Evolutionary conservation across 2,329 filamentous ascomycete genomes (phyloP).

Genomic region (Calonectria crousiana): DNA sequence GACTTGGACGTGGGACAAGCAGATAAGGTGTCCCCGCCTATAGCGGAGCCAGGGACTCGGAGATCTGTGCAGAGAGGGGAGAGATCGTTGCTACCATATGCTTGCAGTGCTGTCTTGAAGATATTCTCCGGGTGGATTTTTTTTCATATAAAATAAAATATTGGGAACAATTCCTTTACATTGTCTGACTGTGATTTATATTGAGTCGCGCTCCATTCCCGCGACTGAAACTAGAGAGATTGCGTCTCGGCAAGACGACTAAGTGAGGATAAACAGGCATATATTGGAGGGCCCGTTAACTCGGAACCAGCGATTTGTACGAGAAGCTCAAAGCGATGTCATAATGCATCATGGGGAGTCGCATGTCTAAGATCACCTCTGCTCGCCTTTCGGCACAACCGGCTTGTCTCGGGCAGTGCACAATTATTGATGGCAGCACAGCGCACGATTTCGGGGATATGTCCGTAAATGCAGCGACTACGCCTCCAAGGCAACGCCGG

Average conservation of each 20-base stretch:
- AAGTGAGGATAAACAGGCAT: background rate
- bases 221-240: background rate
- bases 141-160: background rate
- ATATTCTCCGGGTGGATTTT: background rate
- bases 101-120: constrained; percentile 8
- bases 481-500: background rate
- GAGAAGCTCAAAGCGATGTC: background rate
- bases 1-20: background rate
- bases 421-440: background rate
- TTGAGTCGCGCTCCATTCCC: background rate
- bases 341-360: background rate
- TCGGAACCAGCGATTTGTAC: background rate
- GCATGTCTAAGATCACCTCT: background rate
- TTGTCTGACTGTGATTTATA: background rate
- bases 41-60: constrained; percentile 3
- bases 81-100: background rate
- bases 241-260: background rate
- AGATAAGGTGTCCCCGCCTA: constrained; percentile 24
- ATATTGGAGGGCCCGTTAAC: background rate
- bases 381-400: background rate
- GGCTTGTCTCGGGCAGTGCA: background rate
- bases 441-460: background rate
- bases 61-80: constrained; percentile 14
- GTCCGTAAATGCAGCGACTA: background rate
- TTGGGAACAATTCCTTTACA: background rate